Conservation (phyloP, 176 grass and related monocot species). For the Poa pratensis region DNA sequence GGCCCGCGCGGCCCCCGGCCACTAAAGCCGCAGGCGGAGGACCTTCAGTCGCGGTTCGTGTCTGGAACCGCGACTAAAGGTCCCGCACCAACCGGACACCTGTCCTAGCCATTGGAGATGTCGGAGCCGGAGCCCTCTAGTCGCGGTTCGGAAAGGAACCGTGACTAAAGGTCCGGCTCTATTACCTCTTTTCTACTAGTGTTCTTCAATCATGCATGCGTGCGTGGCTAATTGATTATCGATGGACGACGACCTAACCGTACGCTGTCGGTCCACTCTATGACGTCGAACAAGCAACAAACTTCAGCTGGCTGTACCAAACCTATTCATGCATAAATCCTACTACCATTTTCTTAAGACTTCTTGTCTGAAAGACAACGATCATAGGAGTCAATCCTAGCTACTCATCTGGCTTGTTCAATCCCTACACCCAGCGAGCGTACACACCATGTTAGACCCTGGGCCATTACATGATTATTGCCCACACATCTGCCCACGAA, state of each 20-base stretch:
- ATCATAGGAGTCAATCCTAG: too few species aligned
- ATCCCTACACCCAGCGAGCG: not conserved
- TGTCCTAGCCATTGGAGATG: too few species aligned
- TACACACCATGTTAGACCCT: constrained; percentile 33
- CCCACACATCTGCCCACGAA: too few species aligned
- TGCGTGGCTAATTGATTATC: not conserved
- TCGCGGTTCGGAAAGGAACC: too few species aligned
- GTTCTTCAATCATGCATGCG: constrained; percentile 22
- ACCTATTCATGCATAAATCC: not conserved
- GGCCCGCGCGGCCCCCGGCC: too few species aligned
- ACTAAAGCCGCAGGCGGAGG: too few species aligned
- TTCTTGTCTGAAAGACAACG: not conserved
- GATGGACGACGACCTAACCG: not conserved
- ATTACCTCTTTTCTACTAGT: too few species aligned
- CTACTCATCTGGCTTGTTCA: not conserved
- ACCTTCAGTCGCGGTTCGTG: too few species aligned
- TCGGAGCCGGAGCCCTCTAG: too few species aligned
- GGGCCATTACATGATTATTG: not conserved
- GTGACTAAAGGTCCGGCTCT: too few species aligned
- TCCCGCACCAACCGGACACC: too few species aligned
- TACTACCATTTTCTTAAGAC: not conserved
- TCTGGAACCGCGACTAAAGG: too few species aligned
- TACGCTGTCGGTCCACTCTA: not conserved
- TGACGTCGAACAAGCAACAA: constrained; percentile 39
- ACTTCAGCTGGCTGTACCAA: not conserved